Base-by-base conservation (phyloP, 179 eudicot genomes). In the Silene coronaria region DNA sequence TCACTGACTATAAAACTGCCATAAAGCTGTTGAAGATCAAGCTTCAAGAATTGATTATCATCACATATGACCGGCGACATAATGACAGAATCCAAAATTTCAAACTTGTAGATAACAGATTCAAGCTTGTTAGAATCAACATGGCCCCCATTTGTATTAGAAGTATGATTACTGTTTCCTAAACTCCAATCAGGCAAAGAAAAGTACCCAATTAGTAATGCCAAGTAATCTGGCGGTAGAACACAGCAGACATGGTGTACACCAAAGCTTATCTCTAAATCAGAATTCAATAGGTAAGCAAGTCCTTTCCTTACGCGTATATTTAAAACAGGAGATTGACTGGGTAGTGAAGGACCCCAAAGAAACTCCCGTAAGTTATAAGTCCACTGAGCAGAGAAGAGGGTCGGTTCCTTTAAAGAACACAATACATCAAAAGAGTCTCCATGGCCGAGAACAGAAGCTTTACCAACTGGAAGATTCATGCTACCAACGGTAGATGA, bases 171-270 rank as follows among this genome's bases (percentile, higher is more conserved):
- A 74, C 71, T 76, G 21, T 72, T 78, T 67, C 73, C 42, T 71
- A 82, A 62, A 46, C 70, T 80, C 97, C 97, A 93, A 79, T 88
- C 97, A 72, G 93, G 86, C 79, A 88, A 81, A 65, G 90, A 81
- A 72, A 96, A 96, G 71, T 96, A 96, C 76, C 97, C 99, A 75
- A 93, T 88, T 32, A 96, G 55, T 62, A 91, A 76, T 17, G 96
- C 88, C 66, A 96, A 76, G 80, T 87, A 91, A 14, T 93, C 97
- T 66, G 99, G 89, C 38, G 90, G 88, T 79, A 96, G 76, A 73
- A 81, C 76, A 83, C 99, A 96, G 70, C 90, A 84, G 16, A 91
- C 98, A 82, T 96, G 89, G 78, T 91, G 96, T 80, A 89, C 72
- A 32, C 96, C 76, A 75, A 91, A 80, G 83, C 92, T 85, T 76